A percentile compares a stretch with the other conserved stretches of the same genome.
Conservation (phyloP, 495 filamentous ascomycete genomes). For the Halenospora varia region DNA sequence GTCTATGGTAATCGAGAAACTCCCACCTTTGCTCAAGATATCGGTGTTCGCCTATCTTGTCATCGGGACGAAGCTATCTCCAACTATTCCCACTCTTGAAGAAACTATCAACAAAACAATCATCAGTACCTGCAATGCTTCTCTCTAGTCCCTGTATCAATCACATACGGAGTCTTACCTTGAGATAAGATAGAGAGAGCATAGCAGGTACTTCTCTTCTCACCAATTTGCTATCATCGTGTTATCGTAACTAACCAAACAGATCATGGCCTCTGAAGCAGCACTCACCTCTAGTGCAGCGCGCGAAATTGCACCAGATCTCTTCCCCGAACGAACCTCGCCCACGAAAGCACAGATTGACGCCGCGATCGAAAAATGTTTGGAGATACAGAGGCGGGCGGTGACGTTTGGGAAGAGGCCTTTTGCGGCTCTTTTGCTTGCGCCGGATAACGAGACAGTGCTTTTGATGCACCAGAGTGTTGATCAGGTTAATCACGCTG, state of each 20-base stretch:
- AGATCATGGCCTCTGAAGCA: constrained; percentile 17
- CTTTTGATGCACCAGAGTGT: constrained; percentile 44
- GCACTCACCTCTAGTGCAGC: constrained; percentile 20
- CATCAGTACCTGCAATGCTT: not conserved
- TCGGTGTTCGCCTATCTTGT: not conserved
- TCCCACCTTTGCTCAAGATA: not conserved
- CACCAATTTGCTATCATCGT: not conserved
- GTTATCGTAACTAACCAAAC: constrained; percentile 2
- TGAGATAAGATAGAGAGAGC: not conserved
- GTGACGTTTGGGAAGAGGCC: constrained; percentile 43
- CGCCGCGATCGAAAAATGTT: constrained; percentile 32
- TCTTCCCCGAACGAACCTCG: constrained; percentile 30
- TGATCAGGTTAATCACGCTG: constrained; percentile 53
- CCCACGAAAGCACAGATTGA: constrained; percentile 34
- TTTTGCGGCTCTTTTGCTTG: constrained; percentile 45
- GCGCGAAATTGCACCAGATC: constrained; percentile 15
- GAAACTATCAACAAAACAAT: not conserved
- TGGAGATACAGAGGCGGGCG: constrained; percentile 36
- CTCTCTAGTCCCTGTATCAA: not conserved
- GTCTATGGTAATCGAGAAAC: not conserved
- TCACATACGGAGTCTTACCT: not conserved
- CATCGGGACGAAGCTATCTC: constrained; percentile 2
- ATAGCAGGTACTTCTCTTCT: not conserved
- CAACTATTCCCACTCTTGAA: not conserved
- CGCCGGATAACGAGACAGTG: constrained; percentile 45